Evolutionary conservation across 208 protist genomes (phyloP).

Genomic region (Acanthamoeba triangularis): DNA sequence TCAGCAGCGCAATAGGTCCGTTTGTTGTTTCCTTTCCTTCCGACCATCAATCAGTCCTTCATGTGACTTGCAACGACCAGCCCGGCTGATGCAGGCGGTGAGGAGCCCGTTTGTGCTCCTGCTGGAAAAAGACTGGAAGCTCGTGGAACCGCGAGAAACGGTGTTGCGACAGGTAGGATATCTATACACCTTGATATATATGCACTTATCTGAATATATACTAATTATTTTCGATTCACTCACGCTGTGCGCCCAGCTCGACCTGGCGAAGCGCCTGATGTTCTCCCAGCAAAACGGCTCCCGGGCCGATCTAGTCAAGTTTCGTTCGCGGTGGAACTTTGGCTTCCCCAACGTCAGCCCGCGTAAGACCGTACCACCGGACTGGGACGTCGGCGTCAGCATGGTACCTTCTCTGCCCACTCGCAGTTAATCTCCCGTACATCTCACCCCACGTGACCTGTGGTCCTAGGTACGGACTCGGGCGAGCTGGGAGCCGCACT

Average conservation of each 20-base stretch:
- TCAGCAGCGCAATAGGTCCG: too few species aligned
- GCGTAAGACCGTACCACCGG: conserved; percentile 2
- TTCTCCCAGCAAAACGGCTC: neutral
- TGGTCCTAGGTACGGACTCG: neutral
- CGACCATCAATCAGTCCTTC: neutral
- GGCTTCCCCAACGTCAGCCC: conserved; percentile 39
- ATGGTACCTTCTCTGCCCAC: neutral
- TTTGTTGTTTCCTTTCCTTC: neutral
- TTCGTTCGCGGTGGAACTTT: conserved; percentile 40
- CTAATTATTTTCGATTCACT: neutral
- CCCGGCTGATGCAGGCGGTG: neutral
- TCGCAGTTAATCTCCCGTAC: too few species aligned
- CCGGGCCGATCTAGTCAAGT: conserved; percentile 45
- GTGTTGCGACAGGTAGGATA: neutral
- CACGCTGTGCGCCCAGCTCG: neutral
- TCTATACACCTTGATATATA: neutral
- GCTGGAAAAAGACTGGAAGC: conserved; percentile 68
- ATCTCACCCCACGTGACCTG: neutral
- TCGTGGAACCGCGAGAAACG: neutral
- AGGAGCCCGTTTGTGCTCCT: conserved; percentile 53
- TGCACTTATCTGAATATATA: neutral
- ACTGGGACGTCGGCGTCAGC: conserved; percentile 44
- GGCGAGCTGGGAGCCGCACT: conserved; percentile 5
- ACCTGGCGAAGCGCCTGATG: conserved; percentile 30
- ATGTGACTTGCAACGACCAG: neutral